A percentile compares a stretch with the other conserved stretches of the same genome.
phyloP scores from a whole-genome alignment of 345 rosid genomes.

The Odontarrhena argentea region DNA sequence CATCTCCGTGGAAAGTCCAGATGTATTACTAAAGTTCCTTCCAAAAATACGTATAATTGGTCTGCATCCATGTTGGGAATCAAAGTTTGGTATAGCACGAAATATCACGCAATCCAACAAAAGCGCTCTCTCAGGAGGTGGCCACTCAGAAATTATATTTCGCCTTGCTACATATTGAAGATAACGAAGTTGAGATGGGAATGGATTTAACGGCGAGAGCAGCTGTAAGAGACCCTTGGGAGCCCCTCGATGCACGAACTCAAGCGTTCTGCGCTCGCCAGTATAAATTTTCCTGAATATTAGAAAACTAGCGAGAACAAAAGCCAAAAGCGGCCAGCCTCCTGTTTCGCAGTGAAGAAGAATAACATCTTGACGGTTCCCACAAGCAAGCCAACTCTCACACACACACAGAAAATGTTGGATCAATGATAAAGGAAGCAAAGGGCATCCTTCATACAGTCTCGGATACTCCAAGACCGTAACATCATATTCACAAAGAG shows the following conservation, averaged over 20 bases:
- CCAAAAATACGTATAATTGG: constrained; percentile 95
- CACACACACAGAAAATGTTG: constrained; percentile 89
- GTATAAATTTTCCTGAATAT: constrained; percentile 75
- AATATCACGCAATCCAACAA: constrained; percentile 89
- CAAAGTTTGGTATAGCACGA: constrained; percentile 89
- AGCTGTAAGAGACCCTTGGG: constrained; percentile 92
- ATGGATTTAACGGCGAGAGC: constrained; percentile 87
- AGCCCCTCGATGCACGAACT: constrained; percentile 92
- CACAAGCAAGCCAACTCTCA: constrained; percentile 83
- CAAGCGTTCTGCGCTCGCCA: constrained; percentile 86
- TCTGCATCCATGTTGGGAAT: constrained; percentile 87
- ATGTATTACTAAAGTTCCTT: constrained; percentile 56
- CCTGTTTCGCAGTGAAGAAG: constrained; percentile 96
- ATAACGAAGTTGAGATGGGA: constrained; percentile 96
- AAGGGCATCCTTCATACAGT: constrained; percentile 92
- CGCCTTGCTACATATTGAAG: constrained; percentile 94
- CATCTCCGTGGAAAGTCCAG: constrained; percentile 90
- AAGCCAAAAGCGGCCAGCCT: constrained; percentile 95
- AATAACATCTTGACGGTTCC: constrained; percentile 73
- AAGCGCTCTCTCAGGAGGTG: constrained; percentile 93
- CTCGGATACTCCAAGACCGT: constrained; percentile 90
- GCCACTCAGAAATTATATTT: constrained; percentile 89
- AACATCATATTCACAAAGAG: constrained; percentile 73
- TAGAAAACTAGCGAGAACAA: constrained; percentile 76
- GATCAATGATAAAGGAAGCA: constrained; percentile 79